Evolutionary conservation across 768 basidiomycete species (phyloP), one percentile per base, ranked within the genome.

Genomic region (Trametopsis cervina): DNA sequence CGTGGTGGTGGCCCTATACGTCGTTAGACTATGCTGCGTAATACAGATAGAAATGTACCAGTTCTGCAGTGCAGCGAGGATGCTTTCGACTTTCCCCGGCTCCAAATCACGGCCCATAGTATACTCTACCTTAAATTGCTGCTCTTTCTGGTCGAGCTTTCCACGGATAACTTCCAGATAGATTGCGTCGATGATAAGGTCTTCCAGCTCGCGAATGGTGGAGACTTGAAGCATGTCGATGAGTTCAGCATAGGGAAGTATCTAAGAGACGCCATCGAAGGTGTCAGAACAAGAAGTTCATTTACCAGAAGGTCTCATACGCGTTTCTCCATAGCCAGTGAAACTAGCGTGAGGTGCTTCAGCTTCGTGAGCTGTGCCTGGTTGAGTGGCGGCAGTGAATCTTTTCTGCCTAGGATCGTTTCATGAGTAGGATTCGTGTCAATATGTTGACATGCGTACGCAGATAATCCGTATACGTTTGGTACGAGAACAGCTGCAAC

Each of bases 151-250:
- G 66, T 97, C 92, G 42, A 99, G 83, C 60, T 89, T 92, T 9
- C 92, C 95, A 42, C 81, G 81, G 29, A 99, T 74, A 33, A 96
- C 71, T 62, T 90, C 87, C 35, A 89, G 80, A 67, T 97, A 98
- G 65, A 97, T 93, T 10, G 88, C 88, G 59, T 97, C 93, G 64
- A 99, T 98, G 61, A 98, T 89, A 54, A 97, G 80, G 66, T 97
- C 94, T 64, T 99, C 95, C 2, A 99, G 81, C 48, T 88, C 88
- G 46, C 94, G 84, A 49, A 94, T 80, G 4, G 78, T 82, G 2
- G 81, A 73, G 65, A 95, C 75, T 42, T 89, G 78, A 17, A 99
- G 76, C 2, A 76, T 69, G 43, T 77, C 61, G 5, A 89, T 76
- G 1, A 98, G 77, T 27, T 75, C 67, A 9, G 80, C 64, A 64